Percentiles rank a stretch among this genome's conserved stretches.
Conservation (phyloP, 2,329 filamentous ascomycete species). For the Aspergillus tanneri region DNA sequence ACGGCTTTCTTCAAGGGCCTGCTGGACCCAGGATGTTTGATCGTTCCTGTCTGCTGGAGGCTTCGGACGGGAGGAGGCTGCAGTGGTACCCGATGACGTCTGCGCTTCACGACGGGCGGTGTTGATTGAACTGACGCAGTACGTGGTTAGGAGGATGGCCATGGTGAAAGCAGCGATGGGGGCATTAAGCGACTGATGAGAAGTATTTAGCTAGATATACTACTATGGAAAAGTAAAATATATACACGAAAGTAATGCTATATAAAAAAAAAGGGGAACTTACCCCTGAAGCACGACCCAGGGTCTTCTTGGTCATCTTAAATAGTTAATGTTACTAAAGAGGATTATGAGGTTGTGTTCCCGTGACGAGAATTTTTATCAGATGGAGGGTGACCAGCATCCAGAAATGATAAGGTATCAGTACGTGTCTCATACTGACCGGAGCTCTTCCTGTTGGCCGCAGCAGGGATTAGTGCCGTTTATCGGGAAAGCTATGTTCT, state of each 20-base stretch:
- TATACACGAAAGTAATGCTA: background rate
- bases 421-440: background rate
- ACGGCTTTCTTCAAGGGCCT: constrained; percentile 34
- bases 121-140: constrained; percentile 64
- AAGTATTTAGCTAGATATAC: background rate
- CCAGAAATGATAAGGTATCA: constrained; percentile 5
- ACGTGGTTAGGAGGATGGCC: constrained; percentile 59
- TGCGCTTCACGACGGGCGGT: constrained; percentile 66
- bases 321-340: too few species aligned
- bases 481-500: constrained; percentile 1
- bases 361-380: constrained; percentile 9
- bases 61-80: constrained; percentile 44
- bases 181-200: constrained; percentile 53
- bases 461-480: background rate
- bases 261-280: constrained; percentile 7
- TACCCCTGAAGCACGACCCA: constrained; percentile 25
- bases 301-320: constrained; percentile 20
- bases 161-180: constrained; percentile 64
- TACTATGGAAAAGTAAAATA: background rate
- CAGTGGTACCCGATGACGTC: constrained; percentile 32
- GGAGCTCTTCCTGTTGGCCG: constrained; percentile 10
- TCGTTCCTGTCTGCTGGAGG: constrained; percentile 40
- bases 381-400: constrained; percentile 12
- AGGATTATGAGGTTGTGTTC: background rate
- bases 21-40: constrained; percentile 32